Conservation (phyloP, 345 rosid genomes). For the Iberis pinnata region DNA sequence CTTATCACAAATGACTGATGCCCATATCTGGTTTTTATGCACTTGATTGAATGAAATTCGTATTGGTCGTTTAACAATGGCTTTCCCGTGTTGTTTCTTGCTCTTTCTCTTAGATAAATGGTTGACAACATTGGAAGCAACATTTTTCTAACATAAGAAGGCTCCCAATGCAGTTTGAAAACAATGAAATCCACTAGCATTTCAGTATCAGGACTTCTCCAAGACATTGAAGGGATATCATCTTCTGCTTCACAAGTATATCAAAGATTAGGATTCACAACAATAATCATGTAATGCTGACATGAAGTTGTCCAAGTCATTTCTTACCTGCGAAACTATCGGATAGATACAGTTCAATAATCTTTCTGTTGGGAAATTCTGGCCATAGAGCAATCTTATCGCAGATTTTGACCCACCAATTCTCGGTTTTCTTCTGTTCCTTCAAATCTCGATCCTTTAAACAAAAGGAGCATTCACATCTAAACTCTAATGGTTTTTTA, state of each 20-base stretch:
- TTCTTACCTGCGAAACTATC: conserved; percentile 36
- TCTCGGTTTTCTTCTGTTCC: conserved; percentile 49
- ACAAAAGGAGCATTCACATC: conserved; percentile 60
- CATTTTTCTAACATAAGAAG: conserved; percentile 63
- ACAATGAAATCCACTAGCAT: conserved; percentile 74
- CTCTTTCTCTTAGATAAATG: conserved; percentile 62
- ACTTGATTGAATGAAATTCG: conserved; percentile 70
- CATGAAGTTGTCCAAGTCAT: conserved; percentile 1
- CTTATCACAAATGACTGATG: conserved; percentile 55
- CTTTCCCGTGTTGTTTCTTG: conserved; percentile 33
- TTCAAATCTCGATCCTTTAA: conserved; percentile 43
- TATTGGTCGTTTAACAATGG: conserved; percentile 50
- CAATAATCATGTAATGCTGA: neutral
- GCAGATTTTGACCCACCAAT: conserved; percentile 69
- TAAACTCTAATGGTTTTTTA: conserved; percentile 53
- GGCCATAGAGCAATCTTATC: conserved; percentile 47
- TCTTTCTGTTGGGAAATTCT: conserved; percentile 62
- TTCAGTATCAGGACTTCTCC: conserved; percentile 69
- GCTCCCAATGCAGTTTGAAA: conserved; percentile 65
- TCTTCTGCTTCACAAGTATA: conserved; percentile 32
- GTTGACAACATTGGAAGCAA: conserved; percentile 79
- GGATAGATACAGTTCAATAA: conserved; percentile 59
- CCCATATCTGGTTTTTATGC: conserved; percentile 58
- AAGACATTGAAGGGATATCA: conserved; percentile 41
- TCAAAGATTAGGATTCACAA: conserved; percentile 18